Evolutionary conservation across 495 filamentous ascomycete genomes (phyloP).

Genomic region (Lophium mytilinum): DNA sequence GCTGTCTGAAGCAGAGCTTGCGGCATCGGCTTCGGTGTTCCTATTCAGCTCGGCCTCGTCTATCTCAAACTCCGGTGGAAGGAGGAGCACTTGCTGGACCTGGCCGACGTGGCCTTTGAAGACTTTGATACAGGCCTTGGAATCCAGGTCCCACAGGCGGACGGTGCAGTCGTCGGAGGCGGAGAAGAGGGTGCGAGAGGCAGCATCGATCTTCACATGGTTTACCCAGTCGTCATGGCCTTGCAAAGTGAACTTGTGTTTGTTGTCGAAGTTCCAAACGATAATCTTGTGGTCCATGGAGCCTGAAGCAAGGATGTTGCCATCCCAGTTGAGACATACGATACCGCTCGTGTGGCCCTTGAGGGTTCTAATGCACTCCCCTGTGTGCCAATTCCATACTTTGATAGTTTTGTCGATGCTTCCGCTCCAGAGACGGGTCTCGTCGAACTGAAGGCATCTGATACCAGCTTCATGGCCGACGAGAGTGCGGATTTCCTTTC

Average conservation of each 20-base stretch:
- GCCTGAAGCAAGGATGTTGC: slow-evolving; percentile 72
- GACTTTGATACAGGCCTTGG: slow-evolving; percentile 61
- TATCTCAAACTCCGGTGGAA: slow-evolving; percentile 83
- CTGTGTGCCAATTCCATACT: slow-evolving; percentile 95
- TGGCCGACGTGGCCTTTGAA: slow-evolving; percentile 84
- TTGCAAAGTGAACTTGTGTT: slow-evolving; percentile 65
- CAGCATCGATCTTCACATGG: slow-evolving; percentile 70
- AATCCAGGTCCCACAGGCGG: slow-evolving; percentile 89
- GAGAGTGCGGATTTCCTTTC: slow-evolving; percentile 74
- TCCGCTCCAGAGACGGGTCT: slow-evolving; percentile 78
- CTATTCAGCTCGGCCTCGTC: slow-evolving; percentile 50
- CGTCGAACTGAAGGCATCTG: slow-evolving; percentile 85
- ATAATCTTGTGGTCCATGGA: slow-evolving; percentile 85
- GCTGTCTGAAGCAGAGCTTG: background rate
- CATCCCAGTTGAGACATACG: slow-evolving; percentile 78
- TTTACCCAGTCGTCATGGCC: slow-evolving; percentile 95
- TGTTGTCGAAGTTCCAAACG: slow-evolving; percentile 86
- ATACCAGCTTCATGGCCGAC: slow-evolving; percentile 74
- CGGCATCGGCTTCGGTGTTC: slow-evolving; percentile 32
- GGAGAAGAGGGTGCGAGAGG: slow-evolving; percentile 78
- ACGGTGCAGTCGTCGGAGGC: slow-evolving; percentile 90
- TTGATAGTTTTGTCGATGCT: slow-evolving; percentile 72
- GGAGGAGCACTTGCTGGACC: slow-evolving; percentile 77
- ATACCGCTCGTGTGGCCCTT: slow-evolving; percentile 73
- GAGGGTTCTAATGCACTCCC: slow-evolving; percentile 75